phyloP scores from a whole-genome alignment of 1,284 basidiomycete species.

The Apiotrichum veenhuisii region DNA sequence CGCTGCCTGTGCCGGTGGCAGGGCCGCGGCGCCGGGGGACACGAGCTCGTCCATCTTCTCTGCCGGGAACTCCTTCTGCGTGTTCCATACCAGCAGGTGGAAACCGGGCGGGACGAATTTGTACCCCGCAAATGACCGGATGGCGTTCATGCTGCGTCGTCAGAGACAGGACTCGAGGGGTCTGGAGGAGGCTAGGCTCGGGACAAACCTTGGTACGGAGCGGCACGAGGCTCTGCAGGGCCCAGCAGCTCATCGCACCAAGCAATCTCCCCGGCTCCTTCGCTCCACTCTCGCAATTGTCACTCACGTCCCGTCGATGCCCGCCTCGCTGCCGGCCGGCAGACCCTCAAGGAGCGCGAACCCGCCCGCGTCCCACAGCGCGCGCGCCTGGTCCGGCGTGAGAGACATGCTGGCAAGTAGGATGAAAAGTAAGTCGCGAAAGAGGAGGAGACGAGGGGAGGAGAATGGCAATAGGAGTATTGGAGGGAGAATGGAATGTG shows the following conservation, averaged over 20 bases:
- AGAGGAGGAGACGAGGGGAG: too few relatives aligned
- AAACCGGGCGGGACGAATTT: slow-evolving; percentile 49
- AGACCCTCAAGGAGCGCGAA: slow-evolving; percentile 43
- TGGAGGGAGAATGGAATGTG: too few relatives aligned
- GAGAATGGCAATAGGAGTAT: too few relatives aligned
- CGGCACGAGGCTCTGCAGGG: too few relatives aligned
- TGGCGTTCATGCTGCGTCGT: slow-evolving; percentile 31
- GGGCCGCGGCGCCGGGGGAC: background rate
- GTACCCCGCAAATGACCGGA: slow-evolving; percentile 38
- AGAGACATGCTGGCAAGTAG: slow-evolving; percentile 15
- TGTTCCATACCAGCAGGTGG: slow-evolving; percentile 42
- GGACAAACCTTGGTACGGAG: too few relatives aligned
- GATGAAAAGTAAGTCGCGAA: too few relatives aligned
- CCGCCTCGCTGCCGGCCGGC: slow-evolving; percentile 41
- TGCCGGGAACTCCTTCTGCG: slow-evolving; percentile 8
- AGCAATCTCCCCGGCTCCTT: too few relatives aligned
- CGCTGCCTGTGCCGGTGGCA: background rate
- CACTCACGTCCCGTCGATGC: slow-evolving; percentile 47
- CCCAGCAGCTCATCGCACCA: too few relatives aligned
- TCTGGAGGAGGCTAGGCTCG: too few relatives aligned
- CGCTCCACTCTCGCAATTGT: background rate
- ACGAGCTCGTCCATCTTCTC: background rate
- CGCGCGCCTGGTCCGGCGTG: slow-evolving; percentile 40
- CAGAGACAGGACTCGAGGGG: background rate
- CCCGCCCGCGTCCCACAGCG: slow-evolving; percentile 47